Conservation (phyloP, 345 rosid species). For the Gossypium mustelinum region DNA sequence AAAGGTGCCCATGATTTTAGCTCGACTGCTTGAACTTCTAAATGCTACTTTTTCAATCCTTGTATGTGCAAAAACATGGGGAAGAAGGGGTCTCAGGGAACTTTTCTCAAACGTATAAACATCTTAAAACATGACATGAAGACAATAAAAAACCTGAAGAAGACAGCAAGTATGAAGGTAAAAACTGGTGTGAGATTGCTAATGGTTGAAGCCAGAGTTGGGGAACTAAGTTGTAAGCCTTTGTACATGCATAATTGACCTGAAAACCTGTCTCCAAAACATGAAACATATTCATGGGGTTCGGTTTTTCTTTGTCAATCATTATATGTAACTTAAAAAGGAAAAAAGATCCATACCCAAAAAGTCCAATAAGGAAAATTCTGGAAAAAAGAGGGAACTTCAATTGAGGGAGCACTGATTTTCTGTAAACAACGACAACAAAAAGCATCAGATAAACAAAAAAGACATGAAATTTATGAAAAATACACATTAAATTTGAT, state of each 20-base stretch:
- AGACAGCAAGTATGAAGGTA: constrained; percentile 24
- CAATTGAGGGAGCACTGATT: constrained; percentile 15
- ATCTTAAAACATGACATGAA: background rate
- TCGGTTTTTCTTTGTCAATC: background rate
- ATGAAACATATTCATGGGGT: background rate
- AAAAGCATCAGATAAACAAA: background rate
- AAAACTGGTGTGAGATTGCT: constrained; percentile 2
- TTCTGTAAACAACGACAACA: constrained; percentile 12
- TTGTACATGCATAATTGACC: background rate
- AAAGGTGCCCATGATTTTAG: constrained; percentile 73
- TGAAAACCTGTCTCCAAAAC: constrained; percentile 3
- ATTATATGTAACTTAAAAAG: background rate
- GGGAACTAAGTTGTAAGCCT: constrained; percentile 18
- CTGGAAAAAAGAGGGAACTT: constrained; percentile 23
- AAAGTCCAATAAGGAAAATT: constrained; percentile 26
- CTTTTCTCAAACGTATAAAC: background rate
- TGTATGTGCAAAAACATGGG: background rate
- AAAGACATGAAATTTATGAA: no score
- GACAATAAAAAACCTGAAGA: constrained; percentile 22
- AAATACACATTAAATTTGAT: background rate
- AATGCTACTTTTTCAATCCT: constrained; percentile 71
- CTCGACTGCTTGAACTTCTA: constrained; percentile 60
- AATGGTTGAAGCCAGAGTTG: constrained; percentile 25
- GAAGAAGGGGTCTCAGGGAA: background rate
- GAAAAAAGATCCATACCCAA: constrained; percentile 23